Percentiles rank a stretch among this genome's conserved stretches.
Conservation (phyloP, 208 protist species). For the Crithidia fasciculata region DNA sequence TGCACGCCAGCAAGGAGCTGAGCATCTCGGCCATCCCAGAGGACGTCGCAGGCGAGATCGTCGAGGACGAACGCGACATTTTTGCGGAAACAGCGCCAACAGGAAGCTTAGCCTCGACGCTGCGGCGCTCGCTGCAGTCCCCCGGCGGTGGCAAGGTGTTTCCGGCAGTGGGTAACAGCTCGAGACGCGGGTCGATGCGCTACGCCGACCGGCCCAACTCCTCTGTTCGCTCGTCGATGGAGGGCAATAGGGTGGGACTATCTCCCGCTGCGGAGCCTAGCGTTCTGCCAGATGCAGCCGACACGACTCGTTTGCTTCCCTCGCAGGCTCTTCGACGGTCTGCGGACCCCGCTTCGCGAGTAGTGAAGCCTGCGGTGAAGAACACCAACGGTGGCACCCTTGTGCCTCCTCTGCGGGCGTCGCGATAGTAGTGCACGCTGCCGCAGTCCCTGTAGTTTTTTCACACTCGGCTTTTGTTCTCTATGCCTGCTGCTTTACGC, state of each 20-base stretch:
- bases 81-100: slow-evolving; percentile 14
- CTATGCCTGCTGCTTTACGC: too few relatives aligned
- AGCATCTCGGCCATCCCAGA: slow-evolving; percentile 55
- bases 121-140: slow-evolving; percentile 16
- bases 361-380: slow-evolving; percentile 1
- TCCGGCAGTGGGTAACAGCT: background rate
- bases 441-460: too few relatives aligned
- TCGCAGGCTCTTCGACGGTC: slow-evolving; percentile 15
- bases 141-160: slow-evolving; percentile 4
- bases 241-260: background rate
- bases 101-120: slow-evolving; percentile 3
- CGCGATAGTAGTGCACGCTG: background rate
- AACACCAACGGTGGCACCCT: background rate
- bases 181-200: slow-evolving; percentile 7
- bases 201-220: slow-evolving; percentile 13
- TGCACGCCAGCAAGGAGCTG: slow-evolving; percentile 37
- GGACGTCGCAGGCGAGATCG: slow-evolving; percentile 42
- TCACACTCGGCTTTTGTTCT: too few relatives aligned
- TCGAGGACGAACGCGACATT: slow-evolving; percentile 32
- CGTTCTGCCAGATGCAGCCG: slow-evolving; percentile 6
- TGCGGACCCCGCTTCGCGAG: background rate
- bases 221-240: slow-evolving; percentile 13
- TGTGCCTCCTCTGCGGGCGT: slow-evolving; percentile 17
- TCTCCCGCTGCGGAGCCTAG: slow-evolving; percentile 15
- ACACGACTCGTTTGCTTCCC: slow-evolving; percentile 8